Evolutionary conservation across 2,329 filamentous ascomycete genomes (phyloP), one percentile per base, ranked within the genome.

Genomic region (Colletotrichum cuscutae): DNA sequence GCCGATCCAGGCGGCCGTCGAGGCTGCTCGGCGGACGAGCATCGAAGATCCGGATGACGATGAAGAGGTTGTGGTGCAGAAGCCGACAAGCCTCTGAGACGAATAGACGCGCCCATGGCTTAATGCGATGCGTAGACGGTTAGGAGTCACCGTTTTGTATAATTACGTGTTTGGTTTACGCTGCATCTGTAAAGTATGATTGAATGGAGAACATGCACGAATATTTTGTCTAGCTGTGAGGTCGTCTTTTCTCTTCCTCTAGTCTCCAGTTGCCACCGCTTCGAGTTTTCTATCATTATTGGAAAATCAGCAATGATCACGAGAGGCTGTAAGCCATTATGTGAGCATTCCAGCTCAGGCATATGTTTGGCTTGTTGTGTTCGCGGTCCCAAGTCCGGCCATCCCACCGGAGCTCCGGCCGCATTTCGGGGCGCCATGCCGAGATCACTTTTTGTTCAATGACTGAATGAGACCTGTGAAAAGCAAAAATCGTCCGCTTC

Each of bases 21-120:
- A 90, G 78, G 89, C 89, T 2, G 84, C 84, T 76, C 82, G 85
- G 66, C 81, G 89, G 75, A 90, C 87, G 46, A 90, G 88, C 78
- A 89, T 91, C 62, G 89, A 91, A 79, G 89, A 90, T 68, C 86
- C 88, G 7, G 89, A 90, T 69, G 88, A 88, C 49, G 87, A 88
- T 13, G 86, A 87, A 73, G 82, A 85, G 60, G 85, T 86, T 37
- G 79, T 85, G 26, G 71, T 73, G 52, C 58, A 74, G 65, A 74
- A 76, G 54, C 68, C 73, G 32, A 57, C 67, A 22, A 63, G 68
- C 37, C 37, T 69, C 12, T 68, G 42, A 69, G 26, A 57, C 26
- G 56, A 61, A 60, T 72, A 72, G 71, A 71, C 32, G 60, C 37
- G 13, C 19, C 37, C 19, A 35, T 42, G 49, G 59, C 57, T 37